Evolutionary conservation across 768 basidiomycete species (phyloP), one percentile per base, ranked within the genome.

Genomic region (Rhizopogon roseolus): DNA sequence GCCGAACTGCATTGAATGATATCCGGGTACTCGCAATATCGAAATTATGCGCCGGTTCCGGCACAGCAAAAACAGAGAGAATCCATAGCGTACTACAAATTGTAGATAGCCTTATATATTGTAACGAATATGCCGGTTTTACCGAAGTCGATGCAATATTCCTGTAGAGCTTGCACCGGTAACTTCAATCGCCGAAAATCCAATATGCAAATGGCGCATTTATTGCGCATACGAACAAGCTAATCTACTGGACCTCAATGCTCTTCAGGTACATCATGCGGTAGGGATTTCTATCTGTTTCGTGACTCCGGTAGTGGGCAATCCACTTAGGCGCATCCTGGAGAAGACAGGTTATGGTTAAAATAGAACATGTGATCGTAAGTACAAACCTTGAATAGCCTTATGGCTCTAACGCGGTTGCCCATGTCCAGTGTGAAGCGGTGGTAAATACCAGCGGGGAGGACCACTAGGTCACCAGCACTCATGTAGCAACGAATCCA

Each of bases 301-400:
- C 76, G 3, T 61, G 49, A 46, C 80, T 73, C 9, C 90, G 79
- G 62, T 88, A 83, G 66, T 90, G 75, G 0, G 93, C 88, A 2
- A 83, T 74, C 93, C 93, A 97, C 65, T 92, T 95, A 10, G 93
- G 92, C 63, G 93, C 91, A 54, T 94, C 91, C 90, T 94, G 65
- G n/a, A 45, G 29, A 29, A 13, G 6, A 40, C 41, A 22, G 36
- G 28, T 25, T 32, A 32, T 40, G 25, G 25, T 46, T 32, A 49
- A 22, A 25, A 27, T 11, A 32, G 22, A 22, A 27, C 43, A 22
- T 8, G n/a, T 34, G 22, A 22, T 22, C 22, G 22, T 22, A 22
- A 51, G 27, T 19, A 57, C 67, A 17, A 41, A 88, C 90, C 80
- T 92, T 84, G 82, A 95, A 95, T 46, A 96, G 74, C 7, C 93